Percentiles rank a stretch among this genome's conserved stretches.
Conservation (phyloP, 345 rosid genomes). For the Syzygium jambos region DNA sequence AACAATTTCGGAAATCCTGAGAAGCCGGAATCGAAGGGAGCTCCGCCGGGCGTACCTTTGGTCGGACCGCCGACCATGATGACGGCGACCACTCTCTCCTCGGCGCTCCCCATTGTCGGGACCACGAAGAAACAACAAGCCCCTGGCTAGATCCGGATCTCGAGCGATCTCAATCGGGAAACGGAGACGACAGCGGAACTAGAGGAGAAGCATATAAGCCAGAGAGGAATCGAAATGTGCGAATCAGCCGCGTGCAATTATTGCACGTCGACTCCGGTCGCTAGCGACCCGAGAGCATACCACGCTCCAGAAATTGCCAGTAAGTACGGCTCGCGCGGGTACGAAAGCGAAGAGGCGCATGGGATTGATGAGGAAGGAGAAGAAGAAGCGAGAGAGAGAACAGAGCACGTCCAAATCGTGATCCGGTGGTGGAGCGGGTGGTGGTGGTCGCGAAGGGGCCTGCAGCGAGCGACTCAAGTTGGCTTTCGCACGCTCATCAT, state of each 20-base stretch:
- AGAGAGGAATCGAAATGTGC: not conserved
- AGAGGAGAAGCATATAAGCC: not conserved
- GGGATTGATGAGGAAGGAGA: not conserved
- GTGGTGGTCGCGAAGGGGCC: not conserved
- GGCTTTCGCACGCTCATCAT: not conserved
- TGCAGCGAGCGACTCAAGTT: not conserved
- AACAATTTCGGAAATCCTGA: not conserved
- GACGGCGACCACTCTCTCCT: slow-evolving; percentile 83
- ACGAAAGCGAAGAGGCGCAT: no score
- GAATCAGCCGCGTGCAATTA: no score
- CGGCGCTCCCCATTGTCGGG: slow-evolving; percentile 50
- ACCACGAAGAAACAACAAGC: no score
- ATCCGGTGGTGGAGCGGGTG: not conserved
- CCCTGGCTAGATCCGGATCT: not conserved
- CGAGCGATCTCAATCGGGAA: not conserved
- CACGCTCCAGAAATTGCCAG: no score
- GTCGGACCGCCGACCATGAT: slow-evolving; percentile 99
- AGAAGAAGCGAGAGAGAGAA: not conserved
- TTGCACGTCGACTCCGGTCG: no score
- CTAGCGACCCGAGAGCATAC: no score
- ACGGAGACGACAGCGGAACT: not conserved
- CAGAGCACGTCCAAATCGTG: not conserved
- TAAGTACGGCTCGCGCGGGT: no score
- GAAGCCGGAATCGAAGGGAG: not conserved
- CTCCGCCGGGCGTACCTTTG: slow-evolving; percentile 45